Percentiles rank a stretch among this genome's conserved stretches.
phyloP scores from a whole-genome alignment of 108 stramenopile genomes.

The Poteriospumella lacustris region DNA sequence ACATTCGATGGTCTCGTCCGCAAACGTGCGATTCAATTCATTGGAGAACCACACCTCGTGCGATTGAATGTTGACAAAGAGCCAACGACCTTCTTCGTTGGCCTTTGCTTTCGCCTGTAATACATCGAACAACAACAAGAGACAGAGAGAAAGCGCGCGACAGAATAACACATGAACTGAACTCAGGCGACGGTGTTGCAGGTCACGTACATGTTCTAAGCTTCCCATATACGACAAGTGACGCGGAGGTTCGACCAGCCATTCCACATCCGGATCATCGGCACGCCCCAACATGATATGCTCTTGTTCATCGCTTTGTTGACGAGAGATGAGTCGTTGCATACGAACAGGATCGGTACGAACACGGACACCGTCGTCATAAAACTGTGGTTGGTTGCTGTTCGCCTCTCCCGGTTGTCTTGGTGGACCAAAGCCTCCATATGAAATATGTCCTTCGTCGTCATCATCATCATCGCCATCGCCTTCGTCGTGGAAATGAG shows the following conservation, averaged over 20 bases:
- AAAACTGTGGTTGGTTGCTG: no score
- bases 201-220: background rate
- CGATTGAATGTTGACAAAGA: constrained; percentile 80
- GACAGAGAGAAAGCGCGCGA: background rate
- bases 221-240: background rate
- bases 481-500: no score
- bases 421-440: no score
- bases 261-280: constrained; percentile 17
- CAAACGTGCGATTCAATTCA: constrained; percentile 86
- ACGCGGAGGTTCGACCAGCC: background rate
- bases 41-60: constrained; percentile 80
- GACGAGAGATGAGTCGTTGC: background rate
- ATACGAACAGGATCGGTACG: background rate
- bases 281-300: background rate
- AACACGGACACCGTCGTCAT: constrained; percentile 11
- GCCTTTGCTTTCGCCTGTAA: background rate
- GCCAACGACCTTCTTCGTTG: constrained; percentile 50
- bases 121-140: background rate
- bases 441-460: no score
- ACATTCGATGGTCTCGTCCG: constrained; percentile 86
- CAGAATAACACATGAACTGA: background rate
- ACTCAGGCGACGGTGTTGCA: background rate
- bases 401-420: no score
- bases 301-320: constrained; percentile 15
- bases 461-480: no score